phyloP scores from a whole-genome alignment of 768 basidiomycete genomes.

The Phylloporus sp. region DNA sequence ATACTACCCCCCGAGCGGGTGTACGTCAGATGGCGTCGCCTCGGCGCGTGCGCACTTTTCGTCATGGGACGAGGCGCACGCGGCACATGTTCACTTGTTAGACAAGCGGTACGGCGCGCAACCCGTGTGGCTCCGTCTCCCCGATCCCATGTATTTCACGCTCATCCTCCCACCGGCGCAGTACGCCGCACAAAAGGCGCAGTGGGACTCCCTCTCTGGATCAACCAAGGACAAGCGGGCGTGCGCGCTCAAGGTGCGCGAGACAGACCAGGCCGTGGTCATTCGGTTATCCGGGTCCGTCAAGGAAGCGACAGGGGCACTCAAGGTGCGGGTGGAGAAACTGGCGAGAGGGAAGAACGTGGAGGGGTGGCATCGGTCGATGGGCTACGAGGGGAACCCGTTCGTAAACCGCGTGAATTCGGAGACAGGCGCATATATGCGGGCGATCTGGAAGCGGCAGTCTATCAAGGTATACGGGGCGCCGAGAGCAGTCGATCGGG shows the following conservation, averaged over 20 bases:
- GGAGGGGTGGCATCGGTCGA: constrained; percentile 46
- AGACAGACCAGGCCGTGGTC: constrained; percentile 25
- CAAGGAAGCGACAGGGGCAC: constrained; percentile 47
- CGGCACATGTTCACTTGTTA: constrained; percentile 34
- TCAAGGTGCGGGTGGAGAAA: constrained; percentile 58
- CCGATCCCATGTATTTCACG: constrained; percentile 47
- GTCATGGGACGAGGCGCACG: constrained; percentile 44
- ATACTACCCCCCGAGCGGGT: constrained; percentile 19
- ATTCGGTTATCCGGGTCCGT: constrained; percentile 48
- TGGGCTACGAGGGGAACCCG: constrained; percentile 23
- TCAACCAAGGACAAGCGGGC: constrained; percentile 35
- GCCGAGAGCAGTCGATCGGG: constrained; percentile 34
- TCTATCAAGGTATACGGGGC: constrained; percentile 46
- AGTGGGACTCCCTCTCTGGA: constrained; percentile 44
- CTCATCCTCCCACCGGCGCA: constrained; percentile 45
- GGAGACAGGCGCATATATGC: constrained; percentile 40
- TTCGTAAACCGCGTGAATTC: constrained; percentile 35
- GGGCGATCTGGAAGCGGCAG: constrained; percentile 42
- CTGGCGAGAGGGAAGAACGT: constrained; percentile 48
- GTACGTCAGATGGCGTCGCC: constrained; percentile 30
- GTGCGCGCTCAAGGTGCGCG: constrained; percentile 30
- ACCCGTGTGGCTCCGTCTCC: constrained; percentile 37
- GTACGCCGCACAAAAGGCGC: constrained; percentile 44
- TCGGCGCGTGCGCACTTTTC: constrained; percentile 42
- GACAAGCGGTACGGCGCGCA: constrained; percentile 32